phyloP scores from a whole-genome alignment of 2,329 filamentous ascomycete species.

The Penicillium concentricum region DNA sequence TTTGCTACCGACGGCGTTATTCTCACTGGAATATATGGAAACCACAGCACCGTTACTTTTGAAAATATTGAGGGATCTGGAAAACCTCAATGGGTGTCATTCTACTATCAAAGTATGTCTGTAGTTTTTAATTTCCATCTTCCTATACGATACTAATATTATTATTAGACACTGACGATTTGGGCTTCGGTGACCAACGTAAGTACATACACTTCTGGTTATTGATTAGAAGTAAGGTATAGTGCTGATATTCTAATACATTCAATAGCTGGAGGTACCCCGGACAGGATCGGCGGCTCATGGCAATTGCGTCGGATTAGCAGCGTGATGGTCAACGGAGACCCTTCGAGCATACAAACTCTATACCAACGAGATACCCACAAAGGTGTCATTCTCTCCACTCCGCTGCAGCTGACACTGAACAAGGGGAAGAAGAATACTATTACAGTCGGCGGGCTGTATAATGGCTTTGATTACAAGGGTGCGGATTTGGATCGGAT shows the following conservation, averaged over 20 bases:
- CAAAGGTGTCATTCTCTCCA: constrained; percentile 60
- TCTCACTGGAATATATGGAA: constrained; percentile 54
- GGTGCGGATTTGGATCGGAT: constrained; percentile 60
- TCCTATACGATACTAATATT: neutral
- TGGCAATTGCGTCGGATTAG: constrained; percentile 62
- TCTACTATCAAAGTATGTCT: constrained; percentile 53
- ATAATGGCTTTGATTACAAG: constrained; percentile 57
- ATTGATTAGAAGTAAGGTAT: neutral
- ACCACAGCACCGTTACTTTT: constrained; percentile 56
- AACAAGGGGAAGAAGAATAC: constrained; percentile 53
- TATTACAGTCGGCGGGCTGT: constrained; percentile 58
- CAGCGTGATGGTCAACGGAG: constrained; percentile 59
- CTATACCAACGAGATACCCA: constrained; percentile 57
- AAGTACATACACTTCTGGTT: neutral
- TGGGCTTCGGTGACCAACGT: constrained; percentile 29
- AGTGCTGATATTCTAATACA: neutral
- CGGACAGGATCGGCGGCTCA: constrained; percentile 59
- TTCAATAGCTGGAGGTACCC: constrained; percentile 49
- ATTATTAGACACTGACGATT: constrained; percentile 22
- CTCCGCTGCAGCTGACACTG: constrained; percentile 55
- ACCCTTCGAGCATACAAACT: constrained; percentile 50
- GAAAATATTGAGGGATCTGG: constrained; percentile 50
- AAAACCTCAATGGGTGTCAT: constrained; percentile 57
- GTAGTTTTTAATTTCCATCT: neutral
- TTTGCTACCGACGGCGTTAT: constrained; percentile 52